A percentile compares a stretch with the other conserved stretches of the same genome.
These are phyloP conservation scores for Nitzschia sp. DNA, from an alignment of 108 stramenopile genomes.

Conservation along the genomic window DNA sequence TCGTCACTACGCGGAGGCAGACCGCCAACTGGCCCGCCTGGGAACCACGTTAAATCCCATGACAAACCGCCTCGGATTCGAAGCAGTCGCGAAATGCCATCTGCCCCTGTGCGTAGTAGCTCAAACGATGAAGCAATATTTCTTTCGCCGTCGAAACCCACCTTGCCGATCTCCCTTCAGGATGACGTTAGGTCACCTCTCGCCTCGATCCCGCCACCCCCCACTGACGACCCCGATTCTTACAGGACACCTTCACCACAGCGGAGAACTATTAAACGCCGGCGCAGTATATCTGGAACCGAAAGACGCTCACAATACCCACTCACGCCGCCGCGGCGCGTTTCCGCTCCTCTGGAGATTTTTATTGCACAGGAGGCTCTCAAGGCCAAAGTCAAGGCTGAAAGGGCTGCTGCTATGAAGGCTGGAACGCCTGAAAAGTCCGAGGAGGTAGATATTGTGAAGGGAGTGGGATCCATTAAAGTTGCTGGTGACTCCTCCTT, in stretches of 20 bases:
- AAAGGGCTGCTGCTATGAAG: no score
- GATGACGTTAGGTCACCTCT: neutral
- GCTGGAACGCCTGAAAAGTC: no score
- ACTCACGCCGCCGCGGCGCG: constrained; percentile 13
- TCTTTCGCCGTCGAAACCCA: neutral
- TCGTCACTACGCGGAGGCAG: neutral
- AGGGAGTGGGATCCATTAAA: no score
- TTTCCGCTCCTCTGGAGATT: neutral
- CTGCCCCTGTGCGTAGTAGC: neutral
- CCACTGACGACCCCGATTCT: neutral
- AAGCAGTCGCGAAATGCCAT: neutral
- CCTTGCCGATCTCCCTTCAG: neutral
- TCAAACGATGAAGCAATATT: neutral
- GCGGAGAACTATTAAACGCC: neutral
- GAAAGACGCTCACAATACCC: constrained; percentile 11
- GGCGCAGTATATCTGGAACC: constrained; percentile 18
- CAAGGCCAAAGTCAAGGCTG: neutral
- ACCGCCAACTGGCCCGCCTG: neutral
- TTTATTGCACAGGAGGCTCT: constrained; percentile 6
- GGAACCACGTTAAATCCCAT: no score
- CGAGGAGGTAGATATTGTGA: no score
- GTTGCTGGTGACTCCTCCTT: no score
- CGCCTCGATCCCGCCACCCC: neutral
- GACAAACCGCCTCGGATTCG: neutral
- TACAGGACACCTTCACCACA: constrained; percentile 1